phyloP scores from a whole-genome alignment of 345 rosid species.

The Cochlearia excelsa region DNA sequence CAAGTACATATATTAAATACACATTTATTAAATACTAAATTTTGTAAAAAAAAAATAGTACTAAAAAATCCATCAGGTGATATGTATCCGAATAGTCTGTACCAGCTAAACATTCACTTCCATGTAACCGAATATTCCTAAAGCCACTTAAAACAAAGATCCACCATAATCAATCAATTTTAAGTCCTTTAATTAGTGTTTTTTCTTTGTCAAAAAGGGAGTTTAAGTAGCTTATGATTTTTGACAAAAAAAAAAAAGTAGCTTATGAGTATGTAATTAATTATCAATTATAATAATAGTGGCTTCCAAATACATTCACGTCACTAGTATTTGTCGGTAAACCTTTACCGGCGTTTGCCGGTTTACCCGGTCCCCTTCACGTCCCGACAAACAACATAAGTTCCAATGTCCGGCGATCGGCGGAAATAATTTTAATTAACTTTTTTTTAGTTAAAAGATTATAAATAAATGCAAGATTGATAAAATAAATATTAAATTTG shows the following conservation, averaged over 20 bases:
- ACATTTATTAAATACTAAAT: neutral
- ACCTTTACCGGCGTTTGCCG: conserved; percentile 20
- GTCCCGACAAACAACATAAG: conserved; percentile 36
- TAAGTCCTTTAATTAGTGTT: conserved; percentile 20
- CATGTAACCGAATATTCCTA: conserved; percentile 35
- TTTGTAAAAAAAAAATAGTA: neutral
- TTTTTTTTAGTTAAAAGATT: too few species aligned
- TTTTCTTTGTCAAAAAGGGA: conserved; percentile 30
- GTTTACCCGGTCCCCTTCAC: conserved; percentile 4
- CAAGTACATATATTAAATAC: conserved; percentile 14
- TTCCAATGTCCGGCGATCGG: conserved; percentile 45
- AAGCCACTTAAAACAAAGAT: conserved; percentile 4
- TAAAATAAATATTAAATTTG: neutral
- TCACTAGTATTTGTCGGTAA: conserved; percentile 37
- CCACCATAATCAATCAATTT: conserved; percentile 17
- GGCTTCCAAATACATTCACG: conserved; percentile 9
- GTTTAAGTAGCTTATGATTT: conserved; percentile 6
- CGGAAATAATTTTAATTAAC: conserved; percentile 32
- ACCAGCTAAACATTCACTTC: conserved; percentile 34
- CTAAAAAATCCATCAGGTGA: conserved; percentile 31
- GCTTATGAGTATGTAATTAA: neutral
- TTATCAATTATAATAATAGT: conserved; percentile 2
- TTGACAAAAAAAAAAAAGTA: too few species aligned
- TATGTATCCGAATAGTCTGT: conserved; percentile 30
- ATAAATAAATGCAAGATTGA: too few species aligned